Evolutionary conservation across 2,329 filamentous ascomycete genomes (phyloP).

Genomic region (Dactylellina leptospora): DNA sequence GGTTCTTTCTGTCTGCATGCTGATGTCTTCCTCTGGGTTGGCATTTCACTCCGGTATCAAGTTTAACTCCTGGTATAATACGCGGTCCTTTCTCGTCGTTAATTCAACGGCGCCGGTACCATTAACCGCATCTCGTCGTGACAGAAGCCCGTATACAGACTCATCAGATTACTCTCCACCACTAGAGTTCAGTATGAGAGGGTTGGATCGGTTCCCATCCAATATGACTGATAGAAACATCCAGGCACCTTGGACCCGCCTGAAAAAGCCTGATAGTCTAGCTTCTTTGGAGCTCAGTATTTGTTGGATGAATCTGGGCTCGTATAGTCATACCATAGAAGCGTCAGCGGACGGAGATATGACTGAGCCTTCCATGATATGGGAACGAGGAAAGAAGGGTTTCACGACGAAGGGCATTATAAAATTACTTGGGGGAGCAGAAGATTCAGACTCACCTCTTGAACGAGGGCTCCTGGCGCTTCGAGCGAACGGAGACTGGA

Average conservation of each 20-base stretch:
- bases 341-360: background rate
- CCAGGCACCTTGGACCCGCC: background rate
- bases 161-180: background rate
- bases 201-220: background rate
- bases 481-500: background rate
- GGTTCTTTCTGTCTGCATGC: background rate
- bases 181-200: background rate
- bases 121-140: background rate
- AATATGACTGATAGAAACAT: background rate
- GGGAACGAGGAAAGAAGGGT: background rate
- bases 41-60: background rate
- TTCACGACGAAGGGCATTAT: background rate
- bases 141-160: background rate
- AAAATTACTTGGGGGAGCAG: background rate
- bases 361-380: background rate
- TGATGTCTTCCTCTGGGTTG: background rate
- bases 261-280: background rate
- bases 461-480: background rate
- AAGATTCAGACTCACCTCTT: background rate
- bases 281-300: background rate
- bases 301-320: background rate
- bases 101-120: background rate
- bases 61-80: background rate
- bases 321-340: background rate
- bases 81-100: background rate